Conservation (phyloP, 495 filamentous ascomycete species). For the Apiosordaria backusii region DNA sequence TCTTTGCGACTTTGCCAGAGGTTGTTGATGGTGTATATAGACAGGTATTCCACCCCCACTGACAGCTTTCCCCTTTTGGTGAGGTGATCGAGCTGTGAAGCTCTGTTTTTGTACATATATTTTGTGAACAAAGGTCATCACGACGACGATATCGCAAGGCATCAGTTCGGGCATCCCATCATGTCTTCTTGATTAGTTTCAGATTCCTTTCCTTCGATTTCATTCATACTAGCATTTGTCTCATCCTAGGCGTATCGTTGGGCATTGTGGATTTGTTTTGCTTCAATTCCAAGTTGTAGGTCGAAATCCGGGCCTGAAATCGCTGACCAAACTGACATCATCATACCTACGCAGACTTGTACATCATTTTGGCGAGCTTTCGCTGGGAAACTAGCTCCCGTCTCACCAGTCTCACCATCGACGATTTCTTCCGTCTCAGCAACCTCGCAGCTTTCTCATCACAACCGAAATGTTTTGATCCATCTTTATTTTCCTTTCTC, state of each 20-base stretch:
- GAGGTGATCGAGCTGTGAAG: background rate
- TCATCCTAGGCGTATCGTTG: background rate
- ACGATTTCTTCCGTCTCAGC: background rate
- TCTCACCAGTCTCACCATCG: background rate
- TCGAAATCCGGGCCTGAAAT: too few species aligned
- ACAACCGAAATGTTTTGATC: background rate
- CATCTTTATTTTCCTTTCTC: background rate
- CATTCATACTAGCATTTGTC: background rate
- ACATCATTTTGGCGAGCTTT: background rate
- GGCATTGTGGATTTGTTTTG: background rate
- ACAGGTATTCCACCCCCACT: background rate
- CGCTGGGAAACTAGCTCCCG: background rate
- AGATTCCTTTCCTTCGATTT: background rate
- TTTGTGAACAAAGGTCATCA: too few species aligned
- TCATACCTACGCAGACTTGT: too few species aligned
- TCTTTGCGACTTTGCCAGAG: too few species aligned
- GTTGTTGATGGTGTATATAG: background rate
- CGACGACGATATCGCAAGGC: too few species aligned
- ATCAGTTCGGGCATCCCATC: background rate
- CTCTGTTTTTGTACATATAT: background rate
- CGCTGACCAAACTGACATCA: background rate
- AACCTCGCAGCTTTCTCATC: background rate
- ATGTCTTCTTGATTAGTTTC: background rate
- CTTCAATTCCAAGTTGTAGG: background rate
- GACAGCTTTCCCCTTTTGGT: background rate